Base-by-base conservation (phyloP, 2,329 filamentous ascomycete genomes). In the Aspergillus fijiensis region DNA sequence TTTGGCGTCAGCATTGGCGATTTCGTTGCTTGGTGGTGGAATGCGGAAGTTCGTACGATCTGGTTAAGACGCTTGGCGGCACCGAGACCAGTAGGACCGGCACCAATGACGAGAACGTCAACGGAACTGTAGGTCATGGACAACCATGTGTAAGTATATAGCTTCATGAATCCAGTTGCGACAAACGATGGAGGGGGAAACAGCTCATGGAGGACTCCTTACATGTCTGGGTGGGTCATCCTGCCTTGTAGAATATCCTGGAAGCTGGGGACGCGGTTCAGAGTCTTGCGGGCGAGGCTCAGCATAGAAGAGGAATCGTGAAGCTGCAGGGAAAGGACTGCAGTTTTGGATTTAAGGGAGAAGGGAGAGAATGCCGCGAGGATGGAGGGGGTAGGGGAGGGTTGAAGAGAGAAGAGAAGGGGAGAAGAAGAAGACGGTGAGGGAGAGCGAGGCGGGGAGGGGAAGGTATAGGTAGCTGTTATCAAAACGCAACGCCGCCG, bases 41-140 rank as follows among this genome's bases (percentile, higher is more conserved):
- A 19, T 31, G 16, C 11, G 12, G 19, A n/a, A 19, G 31, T 39
- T 54, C 60, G 70, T 84, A 98, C 95, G 75, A 97, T 88, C 81
- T 99, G 95, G 80, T 98, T 90, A 68, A 99, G 87, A 77, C 95
- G 91, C 85, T 99, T 99, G 72, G 95, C 95, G 77, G 95, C 95
- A 84, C 95, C 95, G 70, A 98, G 87, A 81, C 95, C 95, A 74
- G 95, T 98, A 72, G 95, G 95, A 76, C 95, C 95, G 81, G 94
- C 94, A 76, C 95, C 95, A 82, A 98, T 97, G 79, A 99, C 88
- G 76, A 99, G 91, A 70, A 99, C 90, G 81, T 99, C 95, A 77
- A 98, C 92, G 74, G 92, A 89, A 79, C 92, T 96, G 78, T 14
- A 53, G 57, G 71, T 27, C 65, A 56, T 52, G 47, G 27, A 14